phyloP scores from a whole-genome alignment of 306 rosid species.

The Astragalus membranaceus region DNA sequence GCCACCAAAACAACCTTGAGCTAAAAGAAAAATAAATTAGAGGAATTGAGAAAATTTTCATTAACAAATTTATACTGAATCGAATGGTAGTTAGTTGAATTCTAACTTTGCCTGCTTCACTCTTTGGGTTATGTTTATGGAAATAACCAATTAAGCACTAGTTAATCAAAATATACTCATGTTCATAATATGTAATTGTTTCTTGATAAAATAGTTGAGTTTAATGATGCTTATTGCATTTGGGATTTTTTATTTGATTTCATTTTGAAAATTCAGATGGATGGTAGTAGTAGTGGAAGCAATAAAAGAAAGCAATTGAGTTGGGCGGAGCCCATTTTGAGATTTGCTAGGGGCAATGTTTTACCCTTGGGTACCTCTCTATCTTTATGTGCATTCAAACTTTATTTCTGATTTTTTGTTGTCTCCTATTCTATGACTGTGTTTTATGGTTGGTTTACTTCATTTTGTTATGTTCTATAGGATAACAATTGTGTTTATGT shows the following conservation, averaged over 20 bases:
- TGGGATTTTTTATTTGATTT: not conserved
- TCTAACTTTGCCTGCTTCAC: too few relatives aligned
- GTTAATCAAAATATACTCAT: too few relatives aligned
- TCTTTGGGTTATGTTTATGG: too few relatives aligned
- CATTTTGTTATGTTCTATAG: not conserved
- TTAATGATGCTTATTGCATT: not conserved
- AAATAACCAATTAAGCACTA: not conserved
- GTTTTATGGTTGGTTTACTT: not conserved
- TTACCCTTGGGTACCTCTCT: slow-evolving; percentile 62
- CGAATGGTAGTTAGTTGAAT: not conserved
- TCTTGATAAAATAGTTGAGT: not conserved
- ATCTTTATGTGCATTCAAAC: not conserved
- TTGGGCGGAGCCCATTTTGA: slow-evolving; percentile 52
- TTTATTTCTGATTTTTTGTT: not conserved
- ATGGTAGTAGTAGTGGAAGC: slow-evolving; percentile 36
- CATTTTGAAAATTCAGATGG: slow-evolving; percentile 41
- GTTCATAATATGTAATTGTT: not conserved
- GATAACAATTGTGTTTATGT: slow-evolving; percentile 15
- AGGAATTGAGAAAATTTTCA: not conserved
- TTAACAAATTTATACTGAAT: not conserved
- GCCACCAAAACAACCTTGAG: not conserved
- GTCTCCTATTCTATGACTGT: not conserved
- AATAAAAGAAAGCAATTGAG: slow-evolving; percentile 23
- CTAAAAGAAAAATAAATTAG: too few relatives aligned
- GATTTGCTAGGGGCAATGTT: slow-evolving; percentile 53